Conservation (phyloP, 2,329 filamentous ascomycete species). For the Acrocalymma vagum region DNA sequence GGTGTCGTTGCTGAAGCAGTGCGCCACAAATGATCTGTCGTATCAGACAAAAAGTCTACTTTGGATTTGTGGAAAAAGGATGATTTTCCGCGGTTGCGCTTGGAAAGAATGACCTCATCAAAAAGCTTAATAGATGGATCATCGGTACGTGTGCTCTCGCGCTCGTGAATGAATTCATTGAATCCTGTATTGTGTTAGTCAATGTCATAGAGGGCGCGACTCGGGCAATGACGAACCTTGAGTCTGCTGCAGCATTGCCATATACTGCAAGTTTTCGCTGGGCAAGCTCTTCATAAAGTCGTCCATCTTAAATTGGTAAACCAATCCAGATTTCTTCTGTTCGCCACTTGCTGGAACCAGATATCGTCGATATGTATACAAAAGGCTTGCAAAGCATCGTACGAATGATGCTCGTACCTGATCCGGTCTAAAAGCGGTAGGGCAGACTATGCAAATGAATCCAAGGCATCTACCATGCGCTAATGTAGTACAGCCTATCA, state of each 20-base stretch:
- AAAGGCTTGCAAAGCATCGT: slow-evolving; percentile 72
- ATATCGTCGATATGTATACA: slow-evolving; percentile 74
- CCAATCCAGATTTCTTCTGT: slow-evolving; percentile 68
- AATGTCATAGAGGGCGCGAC: neutral
- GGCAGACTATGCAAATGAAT: slow-evolving; percentile 71
- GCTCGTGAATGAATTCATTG: slow-evolving; percentile 85
- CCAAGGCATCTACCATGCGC: slow-evolving; percentile 68
- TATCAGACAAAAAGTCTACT: slow-evolving; percentile 73
- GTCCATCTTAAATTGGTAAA: slow-evolving; percentile 73
- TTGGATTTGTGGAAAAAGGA: slow-evolving; percentile 69
- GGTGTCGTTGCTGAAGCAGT: slow-evolving; percentile 67
- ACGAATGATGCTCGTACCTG: slow-evolving; percentile 74
- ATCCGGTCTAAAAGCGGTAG: slow-evolving; percentile 71
- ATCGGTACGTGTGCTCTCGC: slow-evolving; percentile 70
- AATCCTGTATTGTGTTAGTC: slow-evolving; percentile 60
- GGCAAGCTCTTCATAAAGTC: slow-evolving; percentile 71
- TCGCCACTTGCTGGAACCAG: slow-evolving; percentile 67
- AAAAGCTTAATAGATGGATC: slow-evolving; percentile 78
- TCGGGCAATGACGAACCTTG: slow-evolving; percentile 58
- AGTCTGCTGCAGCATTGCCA: slow-evolving; percentile 69
- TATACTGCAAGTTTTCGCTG: slow-evolving; percentile 70
- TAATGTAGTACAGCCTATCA: slow-evolving; percentile 63
- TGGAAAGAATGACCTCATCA: slow-evolving; percentile 84
- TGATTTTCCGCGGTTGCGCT: slow-evolving; percentile 73
- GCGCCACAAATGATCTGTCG: slow-evolving; percentile 81